These are phyloP conservation scores for Solanum phureja DNA, from an alignment of 257 asterid species.

Conservation along the genomic window DNA sequence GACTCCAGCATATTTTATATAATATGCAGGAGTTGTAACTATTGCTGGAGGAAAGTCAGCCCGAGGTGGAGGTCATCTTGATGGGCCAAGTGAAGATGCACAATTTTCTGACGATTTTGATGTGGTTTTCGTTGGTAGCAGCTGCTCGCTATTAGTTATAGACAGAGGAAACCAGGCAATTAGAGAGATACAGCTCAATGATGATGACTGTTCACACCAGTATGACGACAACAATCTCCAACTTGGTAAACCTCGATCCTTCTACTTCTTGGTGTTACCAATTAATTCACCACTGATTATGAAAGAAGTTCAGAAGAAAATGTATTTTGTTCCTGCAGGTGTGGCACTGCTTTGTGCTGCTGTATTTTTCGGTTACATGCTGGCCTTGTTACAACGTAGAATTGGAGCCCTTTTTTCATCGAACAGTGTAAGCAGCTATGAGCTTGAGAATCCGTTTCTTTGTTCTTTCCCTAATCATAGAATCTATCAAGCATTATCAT, in stretches of 20 bases:
- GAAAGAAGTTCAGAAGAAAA: background rate
- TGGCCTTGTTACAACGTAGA: constrained; percentile 72
- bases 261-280: background rate
- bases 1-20: background rate
- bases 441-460: background rate
- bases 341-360: constrained; percentile 74
- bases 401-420: constrained; percentile 38
- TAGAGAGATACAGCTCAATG: constrained; percentile 78
- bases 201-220: constrained; percentile 59
- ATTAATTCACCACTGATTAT: background rate
- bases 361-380: constrained; percentile 78
- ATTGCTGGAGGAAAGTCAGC: constrained; percentile 80
- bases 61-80: constrained; percentile 79
- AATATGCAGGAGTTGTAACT: constrained; percentile 69
- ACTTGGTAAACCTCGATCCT: constrained; percentile 31
- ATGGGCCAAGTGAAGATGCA: constrained; percentile 95
- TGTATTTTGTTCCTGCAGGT: constrained; percentile 30
- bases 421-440: constrained; percentile 31
- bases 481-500: background rate
- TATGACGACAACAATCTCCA: constrained; percentile 51
- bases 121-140: constrained; percentile 56
- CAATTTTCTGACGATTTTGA: constrained; percentile 82
- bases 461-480: background rate
- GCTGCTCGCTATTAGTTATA: constrained; percentile 74
- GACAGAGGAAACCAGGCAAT: constrained; percentile 94